Evolutionary conservation across 495 filamentous ascomycete species (phyloP).

Genomic region (Aspergillus baeticus): DNA sequence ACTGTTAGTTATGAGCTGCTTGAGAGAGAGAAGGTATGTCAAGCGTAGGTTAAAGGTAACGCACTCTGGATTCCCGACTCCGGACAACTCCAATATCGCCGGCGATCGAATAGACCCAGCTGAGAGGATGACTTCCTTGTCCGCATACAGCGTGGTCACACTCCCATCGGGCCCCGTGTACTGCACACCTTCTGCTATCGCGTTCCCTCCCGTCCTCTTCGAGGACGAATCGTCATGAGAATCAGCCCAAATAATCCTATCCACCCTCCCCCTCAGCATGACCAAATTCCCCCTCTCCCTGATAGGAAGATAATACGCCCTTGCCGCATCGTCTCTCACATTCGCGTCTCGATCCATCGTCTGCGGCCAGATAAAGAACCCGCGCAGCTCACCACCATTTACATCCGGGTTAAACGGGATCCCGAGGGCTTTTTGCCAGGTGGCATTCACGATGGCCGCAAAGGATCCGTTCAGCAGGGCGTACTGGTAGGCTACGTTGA

Average conservation of each 20-base stretch:
- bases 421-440: constrained; percentile 16
- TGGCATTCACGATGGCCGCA: constrained; percentile 25
- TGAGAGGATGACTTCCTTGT: constrained; percentile 57
- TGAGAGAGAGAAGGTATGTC: constrained; percentile 19
- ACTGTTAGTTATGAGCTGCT: constrained; percentile 13
- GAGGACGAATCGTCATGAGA: not conserved
- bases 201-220: not conserved
- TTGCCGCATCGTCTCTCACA: constrained; percentile 46
- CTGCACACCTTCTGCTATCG: too few species aligned
- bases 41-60: constrained; percentile 28
- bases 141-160: constrained; percentile 37
- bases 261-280: constrained; percentile 28
- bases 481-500: constrained; percentile 50
- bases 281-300: constrained; percentile 16
- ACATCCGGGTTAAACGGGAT: constrained; percentile 32
- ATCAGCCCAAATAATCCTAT: constrained; percentile 29
- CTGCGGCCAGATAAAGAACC: constrained; percentile 32
- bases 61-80: constrained; percentile 43
- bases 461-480: constrained; percentile 23
- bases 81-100: constrained; percentile 60
- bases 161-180: too few species aligned
- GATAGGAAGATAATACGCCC: constrained; percentile 36
- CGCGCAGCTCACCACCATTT: constrained; percentile 35
- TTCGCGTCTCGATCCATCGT: constrained; percentile 34
- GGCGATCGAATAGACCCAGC: constrained; percentile 58